These are phyloP conservation scores for Saccharomycopsis olivae DNA, from an alignment of 805 yeast genomes.

Conservation along the genomic window DNA sequence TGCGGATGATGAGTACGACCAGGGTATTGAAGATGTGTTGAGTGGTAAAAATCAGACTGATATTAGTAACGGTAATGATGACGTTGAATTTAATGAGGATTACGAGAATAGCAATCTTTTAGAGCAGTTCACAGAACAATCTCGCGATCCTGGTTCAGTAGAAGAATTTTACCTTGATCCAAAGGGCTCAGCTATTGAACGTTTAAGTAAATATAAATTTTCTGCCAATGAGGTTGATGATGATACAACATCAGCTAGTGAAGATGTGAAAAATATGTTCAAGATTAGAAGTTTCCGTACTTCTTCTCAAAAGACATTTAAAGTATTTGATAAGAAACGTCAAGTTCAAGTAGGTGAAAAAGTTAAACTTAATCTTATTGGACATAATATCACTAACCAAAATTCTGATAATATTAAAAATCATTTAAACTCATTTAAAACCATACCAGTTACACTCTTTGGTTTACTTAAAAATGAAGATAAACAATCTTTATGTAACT, in stretches of 20 bases:
- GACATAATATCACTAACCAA: neutral
- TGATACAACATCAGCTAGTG: constrained; percentile 66
- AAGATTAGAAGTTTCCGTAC: constrained; percentile 70
- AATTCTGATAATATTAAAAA: constrained; percentile 22
- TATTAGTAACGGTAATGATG: constrained; percentile 33
- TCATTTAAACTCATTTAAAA: constrained; percentile 32
- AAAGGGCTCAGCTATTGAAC: constrained; percentile 59
- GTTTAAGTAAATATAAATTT: constrained; percentile 70
- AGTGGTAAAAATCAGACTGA: constrained; percentile 30
- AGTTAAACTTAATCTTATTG: constrained; percentile 41
- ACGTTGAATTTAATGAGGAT: constrained; percentile 57
- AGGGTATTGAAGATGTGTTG: constrained; percentile 36
- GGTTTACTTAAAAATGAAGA: constrained; percentile 80
- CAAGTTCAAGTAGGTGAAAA: constrained; percentile 46
- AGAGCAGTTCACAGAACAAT: constrained; percentile 46
- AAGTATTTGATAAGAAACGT: constrained; percentile 35
- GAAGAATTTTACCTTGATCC: constrained; percentile 89
- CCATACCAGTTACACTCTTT: constrained; percentile 51
- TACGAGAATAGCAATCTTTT: constrained; percentile 82
- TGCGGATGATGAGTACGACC: constrained; percentile 30
- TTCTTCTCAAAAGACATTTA: constrained; percentile 51
- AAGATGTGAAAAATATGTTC: constrained; percentile 58
- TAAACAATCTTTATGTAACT: constrained; percentile 71
- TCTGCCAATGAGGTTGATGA: constrained; percentile 79
- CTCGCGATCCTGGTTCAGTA: constrained; percentile 68